These are phyloP conservation scores for Apiotrichum sp. DNA, from an alignment of 1,284 basidiomycete species.

Conservation along the genomic window DNA sequence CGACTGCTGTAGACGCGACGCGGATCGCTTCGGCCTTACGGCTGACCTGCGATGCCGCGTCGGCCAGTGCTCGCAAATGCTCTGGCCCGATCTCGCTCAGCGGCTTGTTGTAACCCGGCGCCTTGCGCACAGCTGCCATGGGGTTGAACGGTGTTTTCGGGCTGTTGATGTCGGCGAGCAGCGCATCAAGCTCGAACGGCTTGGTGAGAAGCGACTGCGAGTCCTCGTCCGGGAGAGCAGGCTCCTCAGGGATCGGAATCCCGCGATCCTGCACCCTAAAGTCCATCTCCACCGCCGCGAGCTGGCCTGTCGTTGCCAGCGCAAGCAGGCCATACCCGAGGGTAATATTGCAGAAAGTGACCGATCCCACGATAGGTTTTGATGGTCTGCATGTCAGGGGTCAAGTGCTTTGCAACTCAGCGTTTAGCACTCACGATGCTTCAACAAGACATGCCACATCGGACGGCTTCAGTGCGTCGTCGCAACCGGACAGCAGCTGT, in stretches of 20 bases:
- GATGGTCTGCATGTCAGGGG: slow-evolving; percentile 48
- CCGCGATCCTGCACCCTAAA: slow-evolving; percentile 21
- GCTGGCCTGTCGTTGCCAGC: slow-evolving; percentile 67
- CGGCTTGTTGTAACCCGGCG: slow-evolving; percentile 46
- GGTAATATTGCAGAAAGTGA: slow-evolving; percentile 78
- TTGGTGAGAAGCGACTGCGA: background rate
- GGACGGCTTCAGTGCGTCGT: slow-evolving; percentile 52
- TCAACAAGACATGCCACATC: slow-evolving; percentile 52
- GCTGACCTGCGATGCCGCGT: slow-evolving; percentile 54
- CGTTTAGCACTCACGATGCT: slow-evolving; percentile 53
- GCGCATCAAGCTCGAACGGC: background rate
- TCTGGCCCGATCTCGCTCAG: slow-evolving; percentile 65
- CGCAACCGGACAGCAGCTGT: slow-evolving; percentile 49
- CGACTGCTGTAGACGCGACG: slow-evolving; percentile 36
- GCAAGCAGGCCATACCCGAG: slow-evolving; percentile 82
- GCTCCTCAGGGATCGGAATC: background rate
- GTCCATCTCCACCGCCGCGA: slow-evolving; percentile 58
- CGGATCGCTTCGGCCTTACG: slow-evolving; percentile 27
- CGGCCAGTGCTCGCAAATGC: slow-evolving; percentile 67
- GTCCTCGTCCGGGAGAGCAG: background rate
- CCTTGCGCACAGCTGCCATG: slow-evolving; percentile 49
- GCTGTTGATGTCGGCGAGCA: slow-evolving; percentile 28
- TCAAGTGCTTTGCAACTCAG: too few relatives aligned
- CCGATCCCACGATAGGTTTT: slow-evolving; percentile 63
- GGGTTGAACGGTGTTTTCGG: slow-evolving; percentile 55